phyloP scores from a whole-genome alignment of 2,329 filamentous ascomycete genomes.

The Mollisia scopiformis region DNA sequence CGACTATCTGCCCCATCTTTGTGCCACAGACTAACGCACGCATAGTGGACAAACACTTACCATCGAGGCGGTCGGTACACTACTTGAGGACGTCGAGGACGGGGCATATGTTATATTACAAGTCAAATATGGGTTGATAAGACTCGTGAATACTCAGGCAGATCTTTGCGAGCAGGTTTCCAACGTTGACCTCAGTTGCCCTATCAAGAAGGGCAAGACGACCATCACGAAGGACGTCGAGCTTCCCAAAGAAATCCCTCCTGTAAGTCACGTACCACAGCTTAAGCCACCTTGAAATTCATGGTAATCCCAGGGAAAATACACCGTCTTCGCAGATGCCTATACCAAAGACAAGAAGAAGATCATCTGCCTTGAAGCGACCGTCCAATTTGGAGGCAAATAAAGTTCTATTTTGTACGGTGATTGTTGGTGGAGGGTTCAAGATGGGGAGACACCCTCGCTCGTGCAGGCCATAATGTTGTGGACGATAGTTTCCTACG shows the following conservation, averaged over 20 bases:
- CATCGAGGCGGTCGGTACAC: constrained; percentile 78
- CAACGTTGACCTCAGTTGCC: constrained; percentile 89
- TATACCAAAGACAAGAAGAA: constrained; percentile 71
- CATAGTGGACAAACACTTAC: constrained; percentile 74
- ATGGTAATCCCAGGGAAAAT: constrained; percentile 69
- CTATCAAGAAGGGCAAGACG: constrained; percentile 78
- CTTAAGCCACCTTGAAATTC: neutral
- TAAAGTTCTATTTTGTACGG: neutral
- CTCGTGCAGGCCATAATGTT: constrained; percentile 2
- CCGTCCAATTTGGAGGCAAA: constrained; percentile 58
- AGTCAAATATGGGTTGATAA: constrained; percentile 95
- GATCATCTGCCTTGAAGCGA: constrained; percentile 86
- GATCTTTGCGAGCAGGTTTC: constrained; percentile 88
- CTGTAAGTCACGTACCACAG: constrained; percentile 61
- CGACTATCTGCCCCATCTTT: constrained; percentile 41
- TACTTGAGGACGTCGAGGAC: constrained; percentile 71
- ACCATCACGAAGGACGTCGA: constrained; percentile 79
- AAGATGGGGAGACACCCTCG: neutral
- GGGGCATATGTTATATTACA: constrained; percentile 81
- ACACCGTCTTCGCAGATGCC: constrained; percentile 87
- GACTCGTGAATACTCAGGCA: constrained; percentile 77
- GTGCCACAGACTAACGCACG: constrained; percentile 25
- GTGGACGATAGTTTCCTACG: constrained; percentile 15
- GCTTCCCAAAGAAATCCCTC: constrained; percentile 84
- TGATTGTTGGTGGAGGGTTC: neutral